Evolutionary conservation across 2,329 filamentous ascomycete species (phyloP), one percentile per base, ranked within the genome.

Genomic region (Cryphonectria naterciae): DNA sequence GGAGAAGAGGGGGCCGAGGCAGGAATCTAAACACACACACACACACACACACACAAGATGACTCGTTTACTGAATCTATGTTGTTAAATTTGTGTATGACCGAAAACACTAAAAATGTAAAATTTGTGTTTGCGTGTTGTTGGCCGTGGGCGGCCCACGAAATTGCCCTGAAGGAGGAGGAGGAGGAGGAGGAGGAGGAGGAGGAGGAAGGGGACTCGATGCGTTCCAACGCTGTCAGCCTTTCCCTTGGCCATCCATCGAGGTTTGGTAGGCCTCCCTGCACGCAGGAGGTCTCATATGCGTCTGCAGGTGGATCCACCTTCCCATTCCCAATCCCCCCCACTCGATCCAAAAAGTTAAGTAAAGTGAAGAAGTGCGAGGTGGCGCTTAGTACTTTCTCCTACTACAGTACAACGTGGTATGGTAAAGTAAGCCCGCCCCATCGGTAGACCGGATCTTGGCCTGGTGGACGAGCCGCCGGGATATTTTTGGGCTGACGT

Each of bases 401-500:
- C 6, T n/a, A 10, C 19, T n/a, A 10, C 5, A 15, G 19, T 19
- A 46, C 46, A 49, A 49, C 46, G 22, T 10, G 19, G 46, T 49
- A 49, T 49, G 46, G 46, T 7, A 17, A 13, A 43, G 15, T n/a
- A 22, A 46, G 43, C 46, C 22, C 46, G 17, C 46, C 46, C 22
- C 19, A 39, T 61, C 58, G 58, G 58, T 35, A 58, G 17, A 11
- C 58, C 32, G 35, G 58, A 32, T n/a, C 58, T 25, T n/a, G 46
- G 46, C 32, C 32, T 61, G 17, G 32, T 10, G 19, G 58, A 39
- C 58, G 19, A 39, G 22, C 28, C 32, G 58, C 58, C 7, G 28
- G 54, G 54, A 35, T 56, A 61, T 61, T 39, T 68, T 43, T 63
- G 69, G 46, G 66, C 61, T 71, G 66, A 65, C 69, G 69, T 71